These are phyloP conservation scores for Gastrolobium bilobum DNA, from an alignment of 306 rosid genomes.

Conservation along the genomic window DNA sequence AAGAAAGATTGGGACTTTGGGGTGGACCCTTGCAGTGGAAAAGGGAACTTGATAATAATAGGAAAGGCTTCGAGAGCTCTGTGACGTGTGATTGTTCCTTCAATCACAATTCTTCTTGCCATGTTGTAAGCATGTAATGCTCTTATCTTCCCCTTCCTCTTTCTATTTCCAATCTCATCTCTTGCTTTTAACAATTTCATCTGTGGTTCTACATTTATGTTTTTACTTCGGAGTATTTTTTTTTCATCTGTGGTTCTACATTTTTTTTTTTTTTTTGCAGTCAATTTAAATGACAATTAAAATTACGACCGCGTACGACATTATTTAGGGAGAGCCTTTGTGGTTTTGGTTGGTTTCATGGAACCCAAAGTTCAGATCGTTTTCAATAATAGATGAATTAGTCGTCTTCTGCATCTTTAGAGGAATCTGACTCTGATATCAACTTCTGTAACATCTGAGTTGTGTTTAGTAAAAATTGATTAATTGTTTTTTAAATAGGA, in stretches of 20 bases:
- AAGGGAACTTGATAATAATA: conserved; percentile 70
- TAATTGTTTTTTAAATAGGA: background rate
- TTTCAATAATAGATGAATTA: conserved; percentile 33
- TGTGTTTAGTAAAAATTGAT: background rate
- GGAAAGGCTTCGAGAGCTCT: conserved; percentile 67
- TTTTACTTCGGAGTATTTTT: conserved; percentile 11
- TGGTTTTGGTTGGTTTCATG: conserved; percentile 2
- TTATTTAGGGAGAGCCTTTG: background rate
- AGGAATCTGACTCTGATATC: conserved; percentile 62
- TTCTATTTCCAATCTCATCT: too few species aligned
- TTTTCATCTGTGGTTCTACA: too few species aligned
- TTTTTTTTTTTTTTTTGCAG: too few species aligned
- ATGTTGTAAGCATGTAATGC: conserved; percentile 75
- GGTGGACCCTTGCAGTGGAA: conserved; percentile 77
- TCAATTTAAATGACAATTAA: too few species aligned
- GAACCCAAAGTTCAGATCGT: conserved; percentile 41
- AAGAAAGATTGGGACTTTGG: conserved; percentile 90
- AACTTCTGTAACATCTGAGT: conserved; percentile 63
- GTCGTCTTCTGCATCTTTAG: conserved; percentile 60
- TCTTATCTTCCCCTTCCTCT: background rate
- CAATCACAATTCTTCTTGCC: conserved; percentile 76
- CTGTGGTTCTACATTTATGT: background rate
- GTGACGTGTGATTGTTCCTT: conserved; percentile 77
- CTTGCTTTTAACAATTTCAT: too few species aligned
- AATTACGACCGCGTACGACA: too few species aligned